phyloP scores from a whole-genome alignment of 192 early-diverging fungal genomes.

The Neocallimastix lanati region DNA sequence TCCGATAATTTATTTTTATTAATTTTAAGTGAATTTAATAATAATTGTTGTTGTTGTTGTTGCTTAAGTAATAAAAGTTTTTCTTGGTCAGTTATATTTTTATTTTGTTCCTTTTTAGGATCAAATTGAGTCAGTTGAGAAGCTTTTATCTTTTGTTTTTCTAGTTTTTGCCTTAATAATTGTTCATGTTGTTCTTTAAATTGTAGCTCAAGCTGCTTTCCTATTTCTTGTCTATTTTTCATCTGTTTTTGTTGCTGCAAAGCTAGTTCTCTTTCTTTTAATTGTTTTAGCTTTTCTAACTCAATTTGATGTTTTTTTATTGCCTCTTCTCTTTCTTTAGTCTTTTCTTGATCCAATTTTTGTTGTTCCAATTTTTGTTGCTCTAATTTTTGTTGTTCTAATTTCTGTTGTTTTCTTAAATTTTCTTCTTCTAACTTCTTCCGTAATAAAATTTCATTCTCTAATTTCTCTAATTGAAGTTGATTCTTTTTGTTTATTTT shows the following conservation, averaged over 20 bases:
- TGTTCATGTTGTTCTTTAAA: no score
- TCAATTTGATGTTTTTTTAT: background rate
- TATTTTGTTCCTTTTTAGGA: background rate
- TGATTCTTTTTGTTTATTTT: background rate
- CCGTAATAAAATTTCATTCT: background rate
- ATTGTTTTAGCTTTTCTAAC: background rate
- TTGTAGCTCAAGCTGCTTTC: no score
- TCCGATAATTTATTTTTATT: no score
- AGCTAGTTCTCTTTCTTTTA: background rate
- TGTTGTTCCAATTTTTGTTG: background rate
- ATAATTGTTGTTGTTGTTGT: background rate
- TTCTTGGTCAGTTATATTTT: background rate
- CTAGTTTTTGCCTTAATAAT: background rate
- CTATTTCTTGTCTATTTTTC: no score
- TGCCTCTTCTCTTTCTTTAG: no score
- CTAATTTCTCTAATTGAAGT: background rate
- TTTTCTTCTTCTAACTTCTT: background rate
- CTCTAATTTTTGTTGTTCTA: background rate
- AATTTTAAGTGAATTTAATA: no score
- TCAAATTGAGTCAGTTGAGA: background rate
- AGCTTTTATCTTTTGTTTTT: background rate
- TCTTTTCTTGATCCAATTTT: no score
- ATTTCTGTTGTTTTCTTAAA: background rate
- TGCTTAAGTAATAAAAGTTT: background rate
- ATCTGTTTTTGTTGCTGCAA: background rate